Evolutionary conservation across 768 basidiomycete species (phyloP).

Genomic region (Aureoboletus auriporus): DNA sequence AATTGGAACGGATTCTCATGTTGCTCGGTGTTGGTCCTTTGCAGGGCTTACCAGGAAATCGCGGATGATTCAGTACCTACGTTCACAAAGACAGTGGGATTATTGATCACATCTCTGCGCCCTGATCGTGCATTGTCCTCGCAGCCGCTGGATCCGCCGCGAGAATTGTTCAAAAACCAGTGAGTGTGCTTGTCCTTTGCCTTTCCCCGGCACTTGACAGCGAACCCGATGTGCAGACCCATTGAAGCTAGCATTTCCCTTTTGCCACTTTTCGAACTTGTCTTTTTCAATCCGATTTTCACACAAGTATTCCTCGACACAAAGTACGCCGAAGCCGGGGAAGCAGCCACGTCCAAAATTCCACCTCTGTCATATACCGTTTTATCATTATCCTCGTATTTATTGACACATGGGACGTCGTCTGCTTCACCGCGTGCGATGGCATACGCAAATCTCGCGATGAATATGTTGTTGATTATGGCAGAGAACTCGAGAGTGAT

Average conservation of each 20-base stretch:
- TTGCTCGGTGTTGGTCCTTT: not conserved
- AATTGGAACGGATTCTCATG: not conserved
- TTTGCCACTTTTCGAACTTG: conserved; percentile 59
- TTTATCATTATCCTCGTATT: conserved; percentile 58
- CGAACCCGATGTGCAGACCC: conserved; percentile 42
- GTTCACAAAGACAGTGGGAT: conserved; percentile 47
- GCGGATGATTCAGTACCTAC: conserved; percentile 50
- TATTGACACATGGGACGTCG: conserved; percentile 65
- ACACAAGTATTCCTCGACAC: conserved; percentile 41
- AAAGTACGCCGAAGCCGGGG: conserved; percentile 26
- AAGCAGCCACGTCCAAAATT: conserved; percentile 14
- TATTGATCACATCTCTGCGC: conserved; percentile 48
- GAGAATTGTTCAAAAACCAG: conserved; percentile 58
- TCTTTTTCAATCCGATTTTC: conserved; percentile 49
- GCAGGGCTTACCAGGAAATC: conserved; percentile 55
- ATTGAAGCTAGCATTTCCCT: conserved; percentile 56
- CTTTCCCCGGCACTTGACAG: not conserved
- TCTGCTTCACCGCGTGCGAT: conserved; percentile 52
- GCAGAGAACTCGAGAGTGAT: conserved; percentile 48
- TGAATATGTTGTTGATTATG: conserved; percentile 50
- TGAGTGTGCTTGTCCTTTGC: conserved; percentile 22
- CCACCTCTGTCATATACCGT: conserved; percentile 44
- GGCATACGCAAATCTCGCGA: conserved; percentile 56
- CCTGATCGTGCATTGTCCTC: conserved; percentile 51
- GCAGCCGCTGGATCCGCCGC: conserved; percentile 42